phyloP scores from a whole-genome alignment of 768 basidiomycete species.

The Boletus rubescentipes region DNA sequence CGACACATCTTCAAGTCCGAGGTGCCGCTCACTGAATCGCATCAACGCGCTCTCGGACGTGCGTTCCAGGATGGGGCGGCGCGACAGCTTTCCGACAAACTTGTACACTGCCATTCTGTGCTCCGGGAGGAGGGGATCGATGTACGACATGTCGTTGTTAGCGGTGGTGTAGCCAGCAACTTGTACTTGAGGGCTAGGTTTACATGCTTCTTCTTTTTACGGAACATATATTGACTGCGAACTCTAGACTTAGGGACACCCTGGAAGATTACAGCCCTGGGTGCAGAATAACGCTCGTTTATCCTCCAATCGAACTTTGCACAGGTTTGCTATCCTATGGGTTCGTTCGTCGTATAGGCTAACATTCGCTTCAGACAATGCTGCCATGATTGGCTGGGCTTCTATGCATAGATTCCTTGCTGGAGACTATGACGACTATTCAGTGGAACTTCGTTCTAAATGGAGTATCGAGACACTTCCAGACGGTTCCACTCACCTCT shows the following conservation, averaged over 20 bases:
- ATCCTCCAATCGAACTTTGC: conserved; percentile 78
- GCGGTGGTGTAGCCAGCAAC: conserved; percentile 95
- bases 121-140: conserved; percentile 49
- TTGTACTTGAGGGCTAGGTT: conserved; percentile 63
- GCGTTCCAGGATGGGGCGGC: conserved; percentile 74
- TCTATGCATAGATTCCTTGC: conserved; percentile 77
- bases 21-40: conserved; percentile 29
- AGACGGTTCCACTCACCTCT: neutral
- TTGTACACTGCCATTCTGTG: conserved; percentile 35
- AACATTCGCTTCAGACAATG: conserved; percentile 65
- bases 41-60: conserved; percentile 52
- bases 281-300: conserved; percentile 49
- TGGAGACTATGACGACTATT: conserved; percentile 59
- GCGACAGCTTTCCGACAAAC: conserved; percentile 72
- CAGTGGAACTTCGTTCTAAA: conserved; percentile 58
- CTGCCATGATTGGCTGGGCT: conserved; percentile 95
- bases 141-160: conserved; percentile 69
- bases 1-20: conserved; percentile 46
- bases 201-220: conserved; percentile 11
- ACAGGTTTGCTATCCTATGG: conserved; percentile 54
- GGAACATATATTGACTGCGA: neutral
- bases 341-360: neutral
- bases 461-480: conserved; percentile 70
- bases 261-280: conserved; percentile 29
- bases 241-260: conserved; percentile 33